Percentiles rank a stretch among this genome's conserved stretches.
These are phyloP conservation scores for Gloeostereum incarnatum DNA, from an alignment of 768 basidiomycete genomes.

Conservation along the genomic window DNA sequence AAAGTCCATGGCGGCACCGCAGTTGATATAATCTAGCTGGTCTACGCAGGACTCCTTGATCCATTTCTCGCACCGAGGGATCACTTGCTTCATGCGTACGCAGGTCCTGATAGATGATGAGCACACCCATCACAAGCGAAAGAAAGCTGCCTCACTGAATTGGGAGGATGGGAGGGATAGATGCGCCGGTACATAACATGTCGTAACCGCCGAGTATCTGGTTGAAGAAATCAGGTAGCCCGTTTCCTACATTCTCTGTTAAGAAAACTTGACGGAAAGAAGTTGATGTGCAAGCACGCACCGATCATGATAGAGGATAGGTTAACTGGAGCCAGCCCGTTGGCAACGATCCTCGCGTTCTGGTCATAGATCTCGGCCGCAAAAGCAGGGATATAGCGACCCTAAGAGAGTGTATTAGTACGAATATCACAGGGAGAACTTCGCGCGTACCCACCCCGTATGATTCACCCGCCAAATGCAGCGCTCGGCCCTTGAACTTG, in stretches of 20 bases:
- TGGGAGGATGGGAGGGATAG: slow-evolving; percentile 25
- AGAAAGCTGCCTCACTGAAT: slow-evolving; percentile 21
- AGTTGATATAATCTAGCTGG: slow-evolving; percentile 31
- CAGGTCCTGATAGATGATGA: slow-evolving; percentile 13
- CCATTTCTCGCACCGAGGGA: slow-evolving; percentile 35
- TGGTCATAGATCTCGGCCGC: slow-evolving; percentile 40
- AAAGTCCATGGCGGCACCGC: slow-evolving; percentile 27
- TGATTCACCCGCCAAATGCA: slow-evolving; percentile 40
- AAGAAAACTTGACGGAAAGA: too few species aligned
- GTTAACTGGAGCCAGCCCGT: slow-evolving; percentile 39
- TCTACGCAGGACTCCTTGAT: slow-evolving; percentile 30
- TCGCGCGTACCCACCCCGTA: slow-evolving; percentile 39
- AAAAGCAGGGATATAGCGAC: slow-evolving; percentile 42
- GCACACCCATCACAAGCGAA: too few species aligned
- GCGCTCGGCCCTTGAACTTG: slow-evolving; percentile 38
- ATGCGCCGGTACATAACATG: slow-evolving; percentile 32
- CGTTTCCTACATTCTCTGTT: slow-evolving; percentile 24
- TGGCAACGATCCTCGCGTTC: slow-evolving; percentile 26
- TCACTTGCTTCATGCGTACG: slow-evolving; percentile 32
- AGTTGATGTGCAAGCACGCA: too few species aligned
- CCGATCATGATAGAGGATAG: slow-evolving; percentile 42
- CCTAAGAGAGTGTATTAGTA: slow-evolving; percentile 18
- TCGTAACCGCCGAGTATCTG: slow-evolving; percentile 35
- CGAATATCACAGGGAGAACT: not conserved
- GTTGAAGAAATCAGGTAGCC: slow-evolving; percentile 23